A percentile compares a stretch with the other conserved stretches of the same genome.
Evolutionary conservation across 1,139 yeast genomes (phyloP).

Genomic region (Oligophagozyma castellii): DNA sequence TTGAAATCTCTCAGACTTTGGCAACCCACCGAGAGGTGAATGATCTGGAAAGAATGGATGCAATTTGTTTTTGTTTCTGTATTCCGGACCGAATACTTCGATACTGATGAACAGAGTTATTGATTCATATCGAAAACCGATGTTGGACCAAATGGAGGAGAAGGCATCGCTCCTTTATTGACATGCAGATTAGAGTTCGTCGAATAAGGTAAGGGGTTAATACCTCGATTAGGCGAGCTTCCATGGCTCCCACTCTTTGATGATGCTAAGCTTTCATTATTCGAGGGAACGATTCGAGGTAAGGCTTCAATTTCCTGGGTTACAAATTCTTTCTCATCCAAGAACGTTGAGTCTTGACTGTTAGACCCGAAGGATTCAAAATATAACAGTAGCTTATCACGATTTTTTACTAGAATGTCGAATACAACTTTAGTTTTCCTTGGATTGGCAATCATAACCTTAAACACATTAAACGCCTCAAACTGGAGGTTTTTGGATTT

Average conservation of each 20-base stretch:
- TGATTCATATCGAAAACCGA: no score
- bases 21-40: no score
- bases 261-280: conserved; percentile 4
- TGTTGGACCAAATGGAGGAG: no score
- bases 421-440: conserved; percentile 65
- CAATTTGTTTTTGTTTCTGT: no score
- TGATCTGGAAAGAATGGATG: no score
- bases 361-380: conserved; percentile 52
- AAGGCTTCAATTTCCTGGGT: conserved; percentile 59
- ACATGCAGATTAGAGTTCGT: conserved; percentile 1
- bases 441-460: conserved; percentile 90
- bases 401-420: conserved; percentile 74
- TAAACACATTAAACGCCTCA: conserved; percentile 88
- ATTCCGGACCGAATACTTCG: no score
- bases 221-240: conserved; percentile 1
- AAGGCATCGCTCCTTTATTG: no score
- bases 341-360: conserved; percentile 49
- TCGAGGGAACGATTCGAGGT: conserved; percentile 34
- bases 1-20: no score
- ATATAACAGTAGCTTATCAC: conserved; percentile 59
- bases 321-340: conserved; percentile 73
- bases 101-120: no score
- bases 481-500: conserved; percentile 77
- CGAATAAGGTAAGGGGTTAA: conserved; percentile 1
- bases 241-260: background rate